phyloP scores from a whole-genome alignment of 768 basidiomycete species.

The Boletus pseudopeckii region DNA sequence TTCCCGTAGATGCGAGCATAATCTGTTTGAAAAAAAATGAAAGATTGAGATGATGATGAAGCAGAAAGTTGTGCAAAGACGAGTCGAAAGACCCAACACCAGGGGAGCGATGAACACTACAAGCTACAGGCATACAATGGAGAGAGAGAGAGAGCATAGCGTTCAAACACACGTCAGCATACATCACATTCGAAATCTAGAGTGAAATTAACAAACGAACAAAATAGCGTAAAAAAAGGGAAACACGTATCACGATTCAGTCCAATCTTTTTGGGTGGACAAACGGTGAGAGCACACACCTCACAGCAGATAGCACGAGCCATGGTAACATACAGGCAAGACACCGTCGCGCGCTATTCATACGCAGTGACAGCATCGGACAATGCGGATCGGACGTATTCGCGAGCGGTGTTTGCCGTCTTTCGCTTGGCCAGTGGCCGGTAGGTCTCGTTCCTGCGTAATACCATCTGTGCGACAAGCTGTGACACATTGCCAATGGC shows the following conservation, averaged over 20 bases:
- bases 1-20: conserved; percentile 18
- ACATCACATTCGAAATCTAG: conserved; percentile 25
- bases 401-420: conserved; percentile 11
- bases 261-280: conserved; percentile 13
- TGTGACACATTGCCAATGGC: conserved; percentile 34
- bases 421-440: conserved; percentile 40
- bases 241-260: conserved; percentile 17
- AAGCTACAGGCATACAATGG: conserved; percentile 30
- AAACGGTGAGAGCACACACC: conserved; percentile 18
- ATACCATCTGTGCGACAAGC: conserved; percentile 47
- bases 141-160: conserved; percentile 20
- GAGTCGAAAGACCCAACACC: conserved; percentile 1
- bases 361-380: conserved; percentile 18
- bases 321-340: conserved; percentile 8
- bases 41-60: conserved; percentile 2
- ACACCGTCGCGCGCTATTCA: conserved; percentile 5
- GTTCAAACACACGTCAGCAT: conserved; percentile 23
- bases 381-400: conserved; percentile 31
- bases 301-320: conserved; percentile 17
- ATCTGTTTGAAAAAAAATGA: neutral
- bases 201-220: conserved; percentile 1
- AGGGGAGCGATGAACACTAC: conserved; percentile 13
- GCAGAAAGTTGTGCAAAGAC: conserved; percentile 7
- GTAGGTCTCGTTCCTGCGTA: conserved; percentile 39
- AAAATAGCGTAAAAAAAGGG: conserved; percentile 11